phyloP scores from a whole-genome alignment of 2,329 filamentous ascomycete genomes.

The Dichotomopilus funicola region DNA sequence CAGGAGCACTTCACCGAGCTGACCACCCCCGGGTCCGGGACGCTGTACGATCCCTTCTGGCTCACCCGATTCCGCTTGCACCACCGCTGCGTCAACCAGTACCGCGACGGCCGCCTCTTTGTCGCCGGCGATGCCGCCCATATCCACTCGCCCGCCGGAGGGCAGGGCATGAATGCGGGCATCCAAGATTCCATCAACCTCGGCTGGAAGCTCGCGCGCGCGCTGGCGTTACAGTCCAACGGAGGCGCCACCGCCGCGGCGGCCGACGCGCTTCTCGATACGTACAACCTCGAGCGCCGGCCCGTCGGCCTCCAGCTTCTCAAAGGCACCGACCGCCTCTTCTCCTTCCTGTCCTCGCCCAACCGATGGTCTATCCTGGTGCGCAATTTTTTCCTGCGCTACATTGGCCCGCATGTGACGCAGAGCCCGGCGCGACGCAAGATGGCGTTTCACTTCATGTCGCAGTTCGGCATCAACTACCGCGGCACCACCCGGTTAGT shows the following conservation, averaged over 20 bases:
- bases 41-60: constrained; percentile 31
- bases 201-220: constrained; percentile 47
- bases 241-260: neutral
- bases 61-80: constrained; percentile 41
- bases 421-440: constrained; percentile 18
- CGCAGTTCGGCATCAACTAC: constrained; percentile 39
- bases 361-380: constrained; percentile 32
- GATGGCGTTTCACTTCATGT: constrained; percentile 31
- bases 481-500: constrained; percentile 34
- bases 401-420: constrained; percentile 33
- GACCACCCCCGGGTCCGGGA: constrained; percentile 23
- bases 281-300: constrained; percentile 19
- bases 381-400: constrained; percentile 34
- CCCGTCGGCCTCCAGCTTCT: constrained; percentile 40
- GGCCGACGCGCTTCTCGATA: constrained; percentile 35
- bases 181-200: constrained; percentile 49
- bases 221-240: constrained; percentile 25
- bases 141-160: constrained; percentile 48
- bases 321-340: constrained; percentile 35
- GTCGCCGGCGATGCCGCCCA: constrained; percentile 53
- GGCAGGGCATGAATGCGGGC: constrained; percentile 52
- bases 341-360: constrained; percentile 32
- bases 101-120: constrained; percentile 43
- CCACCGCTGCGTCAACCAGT: constrained; percentile 35
- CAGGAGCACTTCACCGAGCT: constrained; percentile 26